Percentiles rank a stretch among this genome's conserved stretches.
These are phyloP conservation scores for Cynara cardunculus DNA, from an alignment of 129 eudicot species.

Conservation along the genomic window DNA sequence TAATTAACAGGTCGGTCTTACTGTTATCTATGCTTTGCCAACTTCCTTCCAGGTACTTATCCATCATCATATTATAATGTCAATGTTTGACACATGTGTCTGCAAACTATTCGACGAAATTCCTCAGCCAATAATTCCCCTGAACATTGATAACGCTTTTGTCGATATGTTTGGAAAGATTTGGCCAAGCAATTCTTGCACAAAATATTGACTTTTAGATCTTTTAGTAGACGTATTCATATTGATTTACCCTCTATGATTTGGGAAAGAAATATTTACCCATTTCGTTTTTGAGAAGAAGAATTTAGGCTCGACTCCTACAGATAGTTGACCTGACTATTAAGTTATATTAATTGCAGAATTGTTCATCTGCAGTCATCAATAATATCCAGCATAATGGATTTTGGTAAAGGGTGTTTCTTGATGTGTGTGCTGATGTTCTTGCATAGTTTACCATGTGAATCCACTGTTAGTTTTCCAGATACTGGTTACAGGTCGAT, in stretches of 20 bases:
- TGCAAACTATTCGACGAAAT: background rate
- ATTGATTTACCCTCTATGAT: background rate
- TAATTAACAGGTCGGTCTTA: background rate
- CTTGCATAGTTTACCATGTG: background rate
- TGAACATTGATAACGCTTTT: background rate
- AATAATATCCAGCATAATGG: constrained; percentile 8
- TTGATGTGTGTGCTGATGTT: background rate
- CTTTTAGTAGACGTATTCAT: background rate
- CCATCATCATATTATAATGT: background rate
- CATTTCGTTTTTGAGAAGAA: background rate
- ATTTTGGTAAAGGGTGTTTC: background rate
- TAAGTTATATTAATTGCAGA: background rate
- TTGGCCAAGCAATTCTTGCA: background rate
- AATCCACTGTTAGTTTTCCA: constrained; percentile 11
- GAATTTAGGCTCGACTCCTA: background rate
- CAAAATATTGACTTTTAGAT: background rate
- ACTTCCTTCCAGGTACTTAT: no score
- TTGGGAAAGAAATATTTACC: background rate
- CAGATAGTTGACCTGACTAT: background rate
- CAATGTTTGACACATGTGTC: background rate
- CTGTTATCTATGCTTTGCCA: no score
- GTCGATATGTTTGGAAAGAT: background rate
- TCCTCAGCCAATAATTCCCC: background rate
- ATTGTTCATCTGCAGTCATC: background rate
- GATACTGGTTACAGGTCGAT: background rate